phyloP scores from a whole-genome alignment of 257 asterid species.

The Primulina tabacum region DNA sequence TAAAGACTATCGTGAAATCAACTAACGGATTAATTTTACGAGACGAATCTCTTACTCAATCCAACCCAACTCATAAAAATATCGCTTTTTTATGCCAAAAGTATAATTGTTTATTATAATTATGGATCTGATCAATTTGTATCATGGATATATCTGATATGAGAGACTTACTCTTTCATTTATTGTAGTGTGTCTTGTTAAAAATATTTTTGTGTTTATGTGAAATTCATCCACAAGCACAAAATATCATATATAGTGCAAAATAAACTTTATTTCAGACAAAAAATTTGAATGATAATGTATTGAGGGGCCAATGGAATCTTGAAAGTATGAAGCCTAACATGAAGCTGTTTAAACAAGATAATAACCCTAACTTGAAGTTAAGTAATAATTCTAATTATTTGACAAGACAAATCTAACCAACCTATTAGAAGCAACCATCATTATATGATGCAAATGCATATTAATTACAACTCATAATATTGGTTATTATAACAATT shows the following conservation, averaged over 20 bases:
- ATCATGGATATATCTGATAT: too few species aligned
- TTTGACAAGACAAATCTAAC: conserved; percentile 41
- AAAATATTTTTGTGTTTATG: too few species aligned
- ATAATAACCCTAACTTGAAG: conserved; percentile 28
- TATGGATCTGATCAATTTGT: too few species aligned
- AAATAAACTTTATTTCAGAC: too few species aligned
- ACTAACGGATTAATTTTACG: too few species aligned
- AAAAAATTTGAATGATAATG: background rate
- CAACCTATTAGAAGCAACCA: conserved; percentile 32
- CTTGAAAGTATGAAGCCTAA: conserved; percentile 25
- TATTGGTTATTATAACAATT: background rate
- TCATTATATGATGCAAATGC: conserved; percentile 27
- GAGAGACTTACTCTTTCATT: too few species aligned
- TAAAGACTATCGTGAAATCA: too few species aligned
- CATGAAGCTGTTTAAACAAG: conserved; percentile 16
- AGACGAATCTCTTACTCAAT: too few species aligned
- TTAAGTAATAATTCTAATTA: conserved; percentile 29
- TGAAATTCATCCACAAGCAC: conserved; percentile 14
- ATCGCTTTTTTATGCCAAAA: too few species aligned
- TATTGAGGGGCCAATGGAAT: conserved; percentile 32
- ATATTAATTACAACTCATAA: conserved; percentile 4
- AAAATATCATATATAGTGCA: background rate
- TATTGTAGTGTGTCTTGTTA: too few species aligned
- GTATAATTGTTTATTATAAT: too few species aligned
- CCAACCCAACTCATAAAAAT: too few species aligned